Conservation (phyloP, 2,329 filamentous ascomycete genomes). For the Alternaria brassicae region DNA sequence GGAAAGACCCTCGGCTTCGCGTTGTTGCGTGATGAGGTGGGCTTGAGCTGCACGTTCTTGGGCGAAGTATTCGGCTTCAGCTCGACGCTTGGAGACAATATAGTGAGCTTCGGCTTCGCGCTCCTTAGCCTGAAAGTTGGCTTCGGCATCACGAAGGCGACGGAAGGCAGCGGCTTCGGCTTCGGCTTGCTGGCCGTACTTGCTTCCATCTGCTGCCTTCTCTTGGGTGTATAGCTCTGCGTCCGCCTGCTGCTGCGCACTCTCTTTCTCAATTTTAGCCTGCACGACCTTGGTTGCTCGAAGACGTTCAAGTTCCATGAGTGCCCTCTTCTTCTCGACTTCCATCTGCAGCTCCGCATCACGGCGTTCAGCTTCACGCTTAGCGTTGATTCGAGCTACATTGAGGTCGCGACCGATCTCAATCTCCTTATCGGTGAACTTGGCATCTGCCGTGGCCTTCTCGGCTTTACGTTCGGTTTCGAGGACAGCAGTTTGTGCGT, state of each 20-base stretch:
- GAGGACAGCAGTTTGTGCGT: constrained; percentile 82
- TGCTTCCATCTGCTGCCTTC: constrained; percentile 58
- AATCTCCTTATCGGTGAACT: constrained; percentile 75
- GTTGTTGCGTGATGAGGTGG: constrained; percentile 66
- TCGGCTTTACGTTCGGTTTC: constrained; percentile 86
- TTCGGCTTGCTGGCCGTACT: constrained; percentile 67
- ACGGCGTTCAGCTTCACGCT: constrained; percentile 73
- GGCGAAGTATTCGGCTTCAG: constrained; percentile 51
- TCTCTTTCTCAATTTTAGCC: constrained; percentile 73
- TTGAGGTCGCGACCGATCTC: constrained; percentile 76
- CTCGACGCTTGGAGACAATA: constrained; percentile 55
- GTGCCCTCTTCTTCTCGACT: constrained; percentile 78
- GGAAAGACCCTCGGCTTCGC: constrained; percentile 76
- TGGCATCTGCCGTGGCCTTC: constrained; percentile 78
- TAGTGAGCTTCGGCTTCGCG: constrained; percentile 57
- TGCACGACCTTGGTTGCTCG: constrained; percentile 80
- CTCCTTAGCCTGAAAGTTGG: constrained; percentile 52
- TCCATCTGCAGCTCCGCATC: constrained; percentile 82
- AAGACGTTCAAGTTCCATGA: constrained; percentile 80
- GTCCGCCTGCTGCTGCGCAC: constrained; percentile 73
- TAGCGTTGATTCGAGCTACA: constrained; percentile 76
- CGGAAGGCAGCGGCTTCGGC: constrained; percentile 62
- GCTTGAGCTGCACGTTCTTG: constrained; percentile 66
- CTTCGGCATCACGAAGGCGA: constrained; percentile 51
- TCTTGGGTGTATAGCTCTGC: constrained; percentile 59